Conservation (phyloP, 306 rosid genomes). For the Gillenia trifoliata region DNA sequence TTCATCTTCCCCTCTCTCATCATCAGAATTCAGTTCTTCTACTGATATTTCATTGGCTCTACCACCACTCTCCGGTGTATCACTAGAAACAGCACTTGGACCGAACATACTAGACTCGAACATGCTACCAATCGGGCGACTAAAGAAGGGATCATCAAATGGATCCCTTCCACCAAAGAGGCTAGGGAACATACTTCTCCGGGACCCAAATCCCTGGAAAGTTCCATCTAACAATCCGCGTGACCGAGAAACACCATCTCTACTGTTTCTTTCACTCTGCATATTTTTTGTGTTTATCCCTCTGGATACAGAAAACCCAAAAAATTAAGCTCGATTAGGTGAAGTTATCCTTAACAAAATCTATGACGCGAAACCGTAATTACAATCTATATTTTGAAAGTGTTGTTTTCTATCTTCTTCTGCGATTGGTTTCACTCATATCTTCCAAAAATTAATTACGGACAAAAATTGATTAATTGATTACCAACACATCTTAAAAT, state of each 20-base stretch:
- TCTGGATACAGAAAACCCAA: constrained; percentile 6
- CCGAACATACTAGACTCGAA: constrained; percentile 24
- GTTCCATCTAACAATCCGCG: constrained; percentile 19
- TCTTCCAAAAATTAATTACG: neutral
- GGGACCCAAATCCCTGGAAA: constrained; percentile 44
- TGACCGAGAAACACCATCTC: constrained; percentile 27
- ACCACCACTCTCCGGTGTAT: constrained; percentile 22
- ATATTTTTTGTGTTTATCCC: constrained; percentile 24
- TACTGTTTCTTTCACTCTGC: constrained; percentile 47
- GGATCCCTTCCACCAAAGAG: constrained; percentile 67
- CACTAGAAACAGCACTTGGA: constrained; percentile 25
- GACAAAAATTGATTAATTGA: neutral
- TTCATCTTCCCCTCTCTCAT: constrained; percentile 34
- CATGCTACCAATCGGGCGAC: constrained; percentile 43
- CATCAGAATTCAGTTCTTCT: constrained; percentile 64
- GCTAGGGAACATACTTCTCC: constrained; percentile 39
- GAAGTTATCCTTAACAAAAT: neutral
- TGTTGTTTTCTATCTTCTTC: neutral
- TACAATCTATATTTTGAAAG: neutral
- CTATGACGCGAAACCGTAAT: neutral
- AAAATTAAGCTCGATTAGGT: neutral
- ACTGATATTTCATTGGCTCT: constrained; percentile 46
- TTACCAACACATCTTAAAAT: too few species aligned
- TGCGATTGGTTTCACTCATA: neutral
- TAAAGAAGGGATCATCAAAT: constrained; percentile 78